These are phyloP conservation scores for Chalciporus piperatus DNA, from an alignment of 768 basidiomycete genomes.

Conservation along the genomic window DNA sequence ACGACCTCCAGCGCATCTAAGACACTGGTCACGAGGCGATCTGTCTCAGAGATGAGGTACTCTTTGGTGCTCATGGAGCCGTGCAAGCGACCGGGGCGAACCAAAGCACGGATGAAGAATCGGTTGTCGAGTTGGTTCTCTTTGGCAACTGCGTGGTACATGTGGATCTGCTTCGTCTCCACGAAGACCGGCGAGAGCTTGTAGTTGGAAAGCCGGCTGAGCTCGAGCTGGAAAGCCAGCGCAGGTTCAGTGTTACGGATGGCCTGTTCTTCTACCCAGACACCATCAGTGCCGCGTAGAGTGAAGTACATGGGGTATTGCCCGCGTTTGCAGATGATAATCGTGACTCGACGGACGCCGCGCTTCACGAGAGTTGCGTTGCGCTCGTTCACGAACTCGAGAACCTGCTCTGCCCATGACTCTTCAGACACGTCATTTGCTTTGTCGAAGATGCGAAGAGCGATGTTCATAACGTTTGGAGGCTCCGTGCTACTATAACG, in stretches of 20 bases:
- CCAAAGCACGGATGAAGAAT: slow-evolving; percentile 96
- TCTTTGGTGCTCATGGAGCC: slow-evolving; percentile 94
- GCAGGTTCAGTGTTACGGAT: slow-evolving; percentile 99
- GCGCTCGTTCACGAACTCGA: slow-evolving; percentile 68
- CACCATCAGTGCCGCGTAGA: slow-evolving; percentile 65
- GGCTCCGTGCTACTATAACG: slow-evolving; percentile 75
- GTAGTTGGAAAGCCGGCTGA: slow-evolving; percentile 95
- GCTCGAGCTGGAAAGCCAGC: slow-evolving; percentile 95
- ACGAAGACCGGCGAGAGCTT: slow-evolving; percentile 95
- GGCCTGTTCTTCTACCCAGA: slow-evolving; percentile 92
- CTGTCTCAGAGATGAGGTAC: slow-evolving; percentile 98
- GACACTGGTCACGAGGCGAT: slow-evolving; percentile 90
- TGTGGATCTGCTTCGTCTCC: slow-evolving; percentile 96
- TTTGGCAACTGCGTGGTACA: slow-evolving; percentile 91
- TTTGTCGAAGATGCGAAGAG: slow-evolving; percentile 83
- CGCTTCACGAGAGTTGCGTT: slow-evolving; percentile 59
- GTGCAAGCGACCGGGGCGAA: slow-evolving; percentile 91
- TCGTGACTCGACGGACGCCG: slow-evolving; percentile 89
- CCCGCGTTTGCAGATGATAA: slow-evolving; percentile 86
- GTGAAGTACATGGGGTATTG: slow-evolving; percentile 96
- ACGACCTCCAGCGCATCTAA: slow-evolving; percentile 95
- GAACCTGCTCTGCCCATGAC: slow-evolving; percentile 72
- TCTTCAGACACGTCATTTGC: slow-evolving; percentile 75
- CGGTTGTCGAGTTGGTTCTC: slow-evolving; percentile 98
- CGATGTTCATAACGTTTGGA: slow-evolving; percentile 93